A percentile compares a stretch with the other conserved stretches of the same genome.
Evolutionary conservation across 2,329 filamentous ascomycete genomes (phyloP).

Genomic region (Stachybotrys echinatus): DNA sequence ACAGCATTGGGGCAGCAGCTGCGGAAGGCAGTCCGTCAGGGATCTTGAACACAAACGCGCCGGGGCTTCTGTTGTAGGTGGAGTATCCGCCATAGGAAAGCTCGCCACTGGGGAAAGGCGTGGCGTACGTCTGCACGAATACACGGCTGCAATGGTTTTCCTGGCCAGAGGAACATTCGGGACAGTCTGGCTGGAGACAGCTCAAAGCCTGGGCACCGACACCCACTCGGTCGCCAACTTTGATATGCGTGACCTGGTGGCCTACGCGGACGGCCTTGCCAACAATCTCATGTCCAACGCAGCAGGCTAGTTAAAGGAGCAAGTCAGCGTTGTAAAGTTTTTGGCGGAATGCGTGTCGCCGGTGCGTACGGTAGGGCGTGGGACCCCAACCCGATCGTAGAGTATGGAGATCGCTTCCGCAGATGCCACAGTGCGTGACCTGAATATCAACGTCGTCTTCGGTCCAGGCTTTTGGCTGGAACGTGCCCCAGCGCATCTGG

Average conservation of each 20-base stretch:
- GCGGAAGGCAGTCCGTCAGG: constrained; percentile 33
- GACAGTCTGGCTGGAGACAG: constrained; percentile 40
- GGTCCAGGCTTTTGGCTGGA: constrained; percentile 57
- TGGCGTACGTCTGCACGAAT: constrained; percentile 47
- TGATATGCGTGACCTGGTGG: constrained; percentile 39
- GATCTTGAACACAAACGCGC: constrained; percentile 43
- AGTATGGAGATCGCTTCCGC: constrained; percentile 54
- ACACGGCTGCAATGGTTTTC: constrained; percentile 33
- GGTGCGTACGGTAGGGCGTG: constrained; percentile 31
- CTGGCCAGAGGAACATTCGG: constrained; percentile 32
- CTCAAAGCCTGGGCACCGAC: no score
- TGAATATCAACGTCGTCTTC: constrained; percentile 61
- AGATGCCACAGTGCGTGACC: constrained; percentile 60
- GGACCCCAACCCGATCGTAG: constrained; percentile 46
- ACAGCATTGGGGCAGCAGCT: constrained; percentile 57
- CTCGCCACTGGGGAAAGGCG: constrained; percentile 42
- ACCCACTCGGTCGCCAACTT: constrained; percentile 58
- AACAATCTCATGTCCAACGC: constrained; percentile 62
- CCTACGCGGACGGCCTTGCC: constrained; percentile 52
- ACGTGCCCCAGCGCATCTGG: constrained; percentile 48
- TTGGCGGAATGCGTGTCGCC: no score
- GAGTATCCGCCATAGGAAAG: constrained; percentile 44
- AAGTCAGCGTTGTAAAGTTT: no score
- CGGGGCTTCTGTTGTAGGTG: constrained; percentile 23
- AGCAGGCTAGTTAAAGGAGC: constrained; percentile 33